phyloP scores from a whole-genome alignment of 495 filamentous ascomycete species.

The Xylaria sp. region DNA sequence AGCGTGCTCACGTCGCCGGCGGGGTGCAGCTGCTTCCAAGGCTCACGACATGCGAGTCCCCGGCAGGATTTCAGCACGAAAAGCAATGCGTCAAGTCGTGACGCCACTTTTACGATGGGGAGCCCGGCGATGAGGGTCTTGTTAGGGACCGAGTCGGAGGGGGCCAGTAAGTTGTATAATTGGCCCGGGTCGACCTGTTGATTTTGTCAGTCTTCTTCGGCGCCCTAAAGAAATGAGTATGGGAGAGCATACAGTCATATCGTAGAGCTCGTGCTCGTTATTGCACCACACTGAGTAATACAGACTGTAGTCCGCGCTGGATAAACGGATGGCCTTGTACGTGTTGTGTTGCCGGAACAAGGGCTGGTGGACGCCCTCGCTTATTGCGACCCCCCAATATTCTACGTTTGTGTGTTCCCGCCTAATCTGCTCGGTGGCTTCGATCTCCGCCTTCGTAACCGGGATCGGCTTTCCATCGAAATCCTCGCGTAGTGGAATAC shows the following conservation, averaged over 20 bases:
- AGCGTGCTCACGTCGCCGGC: slow-evolving; percentile 43
- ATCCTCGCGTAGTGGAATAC: slow-evolving; percentile 51
- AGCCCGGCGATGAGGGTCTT: slow-evolving; percentile 41
- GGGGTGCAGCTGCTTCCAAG: slow-evolving; percentile 64
- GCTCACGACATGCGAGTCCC: slow-evolving; percentile 55
- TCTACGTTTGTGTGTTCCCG: slow-evolving; percentile 68
- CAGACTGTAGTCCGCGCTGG: slow-evolving; percentile 58
- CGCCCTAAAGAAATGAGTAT: neutral
- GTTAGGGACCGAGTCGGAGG: neutral
- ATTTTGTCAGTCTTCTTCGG: slow-evolving; percentile 1
- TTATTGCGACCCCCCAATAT: slow-evolving; percentile 60
- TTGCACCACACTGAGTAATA: slow-evolving; percentile 70
- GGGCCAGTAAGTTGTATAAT: slow-evolving; percentile 59
- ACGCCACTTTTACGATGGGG: slow-evolving; percentile 44
- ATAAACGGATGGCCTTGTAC: slow-evolving; percentile 63
- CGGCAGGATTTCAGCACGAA: slow-evolving; percentile 67
- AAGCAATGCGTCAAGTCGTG: slow-evolving; percentile 63
- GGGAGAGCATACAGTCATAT: slow-evolving; percentile 53
- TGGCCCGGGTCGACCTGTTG: slow-evolving; percentile 62
- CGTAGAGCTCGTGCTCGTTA: slow-evolving; percentile 67
- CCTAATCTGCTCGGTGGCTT: slow-evolving; percentile 29
- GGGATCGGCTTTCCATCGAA: slow-evolving; percentile 65
- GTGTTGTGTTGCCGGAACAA: slow-evolving; percentile 51
- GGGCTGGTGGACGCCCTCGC: slow-evolving; percentile 52
- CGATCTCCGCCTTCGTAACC: slow-evolving; percentile 35